A percentile compares a stretch with the other conserved stretches of the same genome.
phyloP scores from a whole-genome alignment of 768 basidiomycete species.

The Lactifluus pinguis region DNA sequence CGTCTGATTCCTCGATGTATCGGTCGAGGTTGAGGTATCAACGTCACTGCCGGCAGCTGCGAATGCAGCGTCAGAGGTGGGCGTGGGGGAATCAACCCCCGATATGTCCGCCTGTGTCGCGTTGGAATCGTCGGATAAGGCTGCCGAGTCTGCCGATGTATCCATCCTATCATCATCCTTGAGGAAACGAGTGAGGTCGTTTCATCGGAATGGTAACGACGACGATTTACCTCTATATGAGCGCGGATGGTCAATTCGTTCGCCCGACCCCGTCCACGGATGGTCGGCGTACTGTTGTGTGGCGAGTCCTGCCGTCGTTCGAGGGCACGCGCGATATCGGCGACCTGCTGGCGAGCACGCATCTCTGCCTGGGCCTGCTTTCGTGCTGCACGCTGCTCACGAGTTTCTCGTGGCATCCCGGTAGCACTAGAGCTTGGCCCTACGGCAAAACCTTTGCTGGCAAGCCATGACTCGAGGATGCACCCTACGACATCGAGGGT shows the following conservation, averaged over 20 bases:
- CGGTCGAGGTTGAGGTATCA: constrained; percentile 54
- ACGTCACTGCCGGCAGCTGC: constrained; percentile 40
- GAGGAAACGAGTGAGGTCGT: background rate
- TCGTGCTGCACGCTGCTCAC: constrained; percentile 62
- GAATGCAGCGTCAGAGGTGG: constrained; percentile 18
- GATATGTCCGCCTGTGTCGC: constrained; percentile 16
- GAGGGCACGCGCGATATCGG: constrained; percentile 47
- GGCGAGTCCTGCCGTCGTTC: constrained; percentile 35
- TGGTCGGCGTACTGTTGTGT: constrained; percentile 8
- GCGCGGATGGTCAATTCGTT: constrained; percentile 1
- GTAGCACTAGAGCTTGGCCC: constrained; percentile 72
- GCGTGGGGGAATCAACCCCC: constrained; percentile 13
- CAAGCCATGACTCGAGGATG: constrained; percentile 88
- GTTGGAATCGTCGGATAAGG: constrained; percentile 13
- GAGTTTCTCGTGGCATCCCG: constrained; percentile 62
- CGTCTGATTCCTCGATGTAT: constrained; percentile 51
- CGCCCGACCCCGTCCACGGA: constrained; percentile 13
- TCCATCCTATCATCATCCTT: constrained; percentile 24
- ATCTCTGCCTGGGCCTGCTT: constrained; percentile 46
- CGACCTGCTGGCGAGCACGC: constrained; percentile 53
- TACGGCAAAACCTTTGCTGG: constrained; percentile 79
- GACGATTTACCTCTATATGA: constrained; percentile 2
- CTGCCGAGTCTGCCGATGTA: constrained; percentile 13
- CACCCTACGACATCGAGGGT: constrained; percentile 90
- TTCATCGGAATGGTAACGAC: background rate